Conservation (phyloP, 192 early-diverging fungal species). For the Spizellomyces sp. region DNA sequence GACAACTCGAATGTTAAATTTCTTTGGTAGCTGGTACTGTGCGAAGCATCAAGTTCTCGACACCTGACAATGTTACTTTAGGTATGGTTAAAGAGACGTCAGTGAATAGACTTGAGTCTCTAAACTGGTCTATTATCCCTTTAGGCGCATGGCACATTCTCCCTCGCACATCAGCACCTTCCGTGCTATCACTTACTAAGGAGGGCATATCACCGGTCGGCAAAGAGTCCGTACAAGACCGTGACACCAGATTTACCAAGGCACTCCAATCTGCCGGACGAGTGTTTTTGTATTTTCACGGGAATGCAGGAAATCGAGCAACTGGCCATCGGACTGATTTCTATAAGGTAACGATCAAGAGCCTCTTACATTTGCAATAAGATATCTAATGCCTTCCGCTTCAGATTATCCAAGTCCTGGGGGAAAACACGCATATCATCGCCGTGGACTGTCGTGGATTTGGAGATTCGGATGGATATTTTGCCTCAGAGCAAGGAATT, state of each 20-base stretch:
- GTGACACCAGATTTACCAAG: constrained; percentile 24
- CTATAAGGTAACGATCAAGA: constrained; percentile 29
- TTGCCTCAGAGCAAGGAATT: constrained; percentile 42
- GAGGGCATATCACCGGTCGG: constrained; percentile 7
- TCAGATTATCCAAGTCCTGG: constrained; percentile 29
- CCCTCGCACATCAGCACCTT: constrained; percentile 24
- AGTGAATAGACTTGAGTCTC: not conserved
- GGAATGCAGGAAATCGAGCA: constrained; percentile 54
- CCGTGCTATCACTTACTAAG: constrained; percentile 12
- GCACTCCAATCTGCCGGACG: constrained; percentile 30
- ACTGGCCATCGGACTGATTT: constrained; percentile 36
- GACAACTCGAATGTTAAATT: not conserved
- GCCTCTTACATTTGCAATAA: not conserved
- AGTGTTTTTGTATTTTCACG: constrained; percentile 58
- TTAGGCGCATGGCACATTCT: constrained; percentile 51
- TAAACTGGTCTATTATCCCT: not conserved
- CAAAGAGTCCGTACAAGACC: constrained; percentile 1
- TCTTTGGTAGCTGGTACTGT: constrained; percentile 10
- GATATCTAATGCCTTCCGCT: constrained; percentile 4
- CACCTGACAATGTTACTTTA: constrained; percentile 39
- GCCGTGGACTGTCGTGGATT: constrained; percentile 60
- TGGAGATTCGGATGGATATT: constrained; percentile 47
- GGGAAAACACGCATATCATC: constrained; percentile 42
- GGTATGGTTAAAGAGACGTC: constrained; percentile 15
- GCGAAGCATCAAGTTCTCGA: constrained; percentile 35